Evolutionary conservation across 1,139 yeast species (phyloP).

Genomic region (Ogataea hybrid): DNA sequence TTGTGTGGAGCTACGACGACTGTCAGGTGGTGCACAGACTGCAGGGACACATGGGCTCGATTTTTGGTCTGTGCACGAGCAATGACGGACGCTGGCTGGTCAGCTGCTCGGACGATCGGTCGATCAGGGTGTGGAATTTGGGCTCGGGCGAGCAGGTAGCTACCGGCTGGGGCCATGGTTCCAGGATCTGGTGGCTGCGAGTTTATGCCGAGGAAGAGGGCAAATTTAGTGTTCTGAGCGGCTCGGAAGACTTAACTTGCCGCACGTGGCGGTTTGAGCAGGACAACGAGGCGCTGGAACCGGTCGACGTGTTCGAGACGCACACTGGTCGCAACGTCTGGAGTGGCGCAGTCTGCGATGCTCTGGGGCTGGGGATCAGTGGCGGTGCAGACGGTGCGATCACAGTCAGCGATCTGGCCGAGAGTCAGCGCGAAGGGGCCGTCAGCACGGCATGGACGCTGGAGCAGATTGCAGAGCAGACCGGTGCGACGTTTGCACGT

Average conservation of each 20-base stretch:
- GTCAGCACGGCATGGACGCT: constrained; percentile 33
- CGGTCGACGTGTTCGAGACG: constrained; percentile 51
- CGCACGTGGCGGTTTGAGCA: constrained; percentile 62
- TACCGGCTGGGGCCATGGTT: constrained; percentile 95
- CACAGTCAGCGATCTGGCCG: constrained; percentile 53
- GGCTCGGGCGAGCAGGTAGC: constrained; percentile 56
- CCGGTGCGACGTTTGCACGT: constrained; percentile 34
- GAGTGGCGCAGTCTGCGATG: constrained; percentile 65
- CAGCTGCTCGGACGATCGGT: constrained; percentile 92
- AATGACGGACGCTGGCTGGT: constrained; percentile 52
- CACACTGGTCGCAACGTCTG: constrained; percentile 88
- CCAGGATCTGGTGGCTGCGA: constrained; percentile 83
- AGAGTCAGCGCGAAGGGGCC: constrained; percentile 25
- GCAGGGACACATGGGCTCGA: constrained; percentile 84
- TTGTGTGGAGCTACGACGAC: constrained; percentile 63
- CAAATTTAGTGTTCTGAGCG: constrained; percentile 47
- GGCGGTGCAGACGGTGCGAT: constrained; percentile 92
- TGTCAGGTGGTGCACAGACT: constrained; percentile 52
- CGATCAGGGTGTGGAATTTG: constrained; percentile 73
- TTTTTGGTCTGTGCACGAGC: constrained; percentile 75
- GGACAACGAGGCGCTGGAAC: constrained; percentile 35
- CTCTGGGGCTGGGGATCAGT: constrained; percentile 53
- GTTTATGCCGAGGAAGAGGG: constrained; percentile 39
- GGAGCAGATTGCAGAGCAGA: constrained; percentile 33
- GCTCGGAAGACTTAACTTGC: constrained; percentile 90